A percentile compares a stretch with the other conserved stretches of the same genome.
These are phyloP conservation scores for Capsicum rhomboideum DNA, from an alignment of 257 asterid species.

Conservation along the genomic window DNA sequence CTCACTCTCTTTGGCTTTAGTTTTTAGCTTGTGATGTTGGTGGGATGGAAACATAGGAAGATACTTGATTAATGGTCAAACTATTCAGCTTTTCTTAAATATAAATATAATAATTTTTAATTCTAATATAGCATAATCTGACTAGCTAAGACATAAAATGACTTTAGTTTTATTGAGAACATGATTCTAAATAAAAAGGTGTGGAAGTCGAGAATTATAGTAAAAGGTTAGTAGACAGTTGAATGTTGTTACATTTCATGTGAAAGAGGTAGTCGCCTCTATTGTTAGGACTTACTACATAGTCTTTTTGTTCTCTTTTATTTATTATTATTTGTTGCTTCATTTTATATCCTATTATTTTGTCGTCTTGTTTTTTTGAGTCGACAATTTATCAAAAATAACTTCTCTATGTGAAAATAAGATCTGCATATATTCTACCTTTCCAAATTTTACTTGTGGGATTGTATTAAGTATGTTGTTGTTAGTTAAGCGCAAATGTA, in stretches of 20 bases:
- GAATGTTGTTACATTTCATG: not conserved
- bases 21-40: not conserved
- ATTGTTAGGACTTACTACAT: not conserved
- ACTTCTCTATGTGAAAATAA: not conserved
- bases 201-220: not conserved
- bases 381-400: accelerated
- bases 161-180: not conserved
- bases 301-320: not conserved
- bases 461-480: not conserved
- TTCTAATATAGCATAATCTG: not conserved
- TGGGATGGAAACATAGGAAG: not conserved
- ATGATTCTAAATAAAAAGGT: not conserved
- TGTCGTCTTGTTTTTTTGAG: accelerated
- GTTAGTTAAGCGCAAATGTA: not conserved
- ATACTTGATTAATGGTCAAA: not conserved
- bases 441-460: accelerated
- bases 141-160: not conserved
- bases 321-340: accelerated
- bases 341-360: too few relatives aligned
- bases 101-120: not conserved
- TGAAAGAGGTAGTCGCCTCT: not conserved
- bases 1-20: not conserved
- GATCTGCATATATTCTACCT: accelerated
- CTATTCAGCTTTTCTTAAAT: not conserved
- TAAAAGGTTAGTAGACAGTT: not conserved